Base-by-base conservation (phyloP, 352 stramenopile species). In the Globisporangium camurandrum region DNA sequence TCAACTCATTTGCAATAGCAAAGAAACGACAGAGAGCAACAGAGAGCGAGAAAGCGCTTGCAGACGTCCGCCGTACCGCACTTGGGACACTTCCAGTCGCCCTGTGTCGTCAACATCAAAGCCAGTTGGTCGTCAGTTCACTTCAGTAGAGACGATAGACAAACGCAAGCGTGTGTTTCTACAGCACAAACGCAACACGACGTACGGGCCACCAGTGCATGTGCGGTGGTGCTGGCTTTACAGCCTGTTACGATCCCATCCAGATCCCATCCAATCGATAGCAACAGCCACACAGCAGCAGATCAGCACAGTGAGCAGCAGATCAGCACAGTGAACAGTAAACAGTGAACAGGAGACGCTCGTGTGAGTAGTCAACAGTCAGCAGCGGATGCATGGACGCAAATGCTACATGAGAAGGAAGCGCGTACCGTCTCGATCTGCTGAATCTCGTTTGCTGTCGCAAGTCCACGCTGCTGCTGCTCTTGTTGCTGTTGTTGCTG, bases 121-220 rank as follows among this genome's bases (percentile, higher is more conserved):
- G 30, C 27, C n/a, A n/a, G n/a, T n/a, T n/a, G n/a, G n/a, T n/a
- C 51, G 48, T 48, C 34, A 63, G 50, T 46, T 45, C 17, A 51
- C 54, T 39, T 8, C 14, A 16, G 23, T 41, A 5, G 17, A 41
- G 17, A 11, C 41, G n/a, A n/a, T n/a, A 55, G 26, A 6, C 34
- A 49, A 10, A 59, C 31, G 36, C 31, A 31, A 26, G 10, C 26
- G 37, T 54, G 17, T 23, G 2, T 6, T 19, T 10, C 4, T 22
- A 28, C 22, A 36, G 17, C 5, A 33, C n/a, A 34, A 0, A 31
- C 42, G 20, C 12, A 46, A 42, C 54, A 12, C 3, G 22, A 49
- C 37, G 56, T 71, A 88, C 77, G 60, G 77, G 77, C 74, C 77
- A 86, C 77, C 77, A 88, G 45, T 82, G 64, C 77, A 88, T 88